Evolutionary conservation across 495 filamentous ascomycete species (phyloP).

Genomic region (Friedmanniomyces endolithicus): DNA sequence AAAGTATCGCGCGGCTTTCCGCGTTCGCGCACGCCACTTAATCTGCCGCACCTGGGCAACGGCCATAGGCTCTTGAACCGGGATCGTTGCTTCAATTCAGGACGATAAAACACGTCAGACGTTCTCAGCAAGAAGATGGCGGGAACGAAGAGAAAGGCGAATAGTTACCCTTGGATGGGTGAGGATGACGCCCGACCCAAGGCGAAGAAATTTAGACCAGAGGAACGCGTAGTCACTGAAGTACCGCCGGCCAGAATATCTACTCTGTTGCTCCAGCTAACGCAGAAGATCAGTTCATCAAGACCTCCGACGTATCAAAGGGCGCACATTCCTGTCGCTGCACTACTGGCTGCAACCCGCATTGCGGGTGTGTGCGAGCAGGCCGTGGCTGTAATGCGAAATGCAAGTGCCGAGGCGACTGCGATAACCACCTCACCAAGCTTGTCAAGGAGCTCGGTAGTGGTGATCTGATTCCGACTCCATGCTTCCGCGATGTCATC

Average conservation of each 20-base stretch:
- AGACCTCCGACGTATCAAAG: too few species aligned
- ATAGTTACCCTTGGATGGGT: background rate
- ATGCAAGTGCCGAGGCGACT: background rate
- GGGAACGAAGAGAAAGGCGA: background rate
- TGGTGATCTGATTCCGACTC: background rate
- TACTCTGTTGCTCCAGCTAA: too few species aligned
- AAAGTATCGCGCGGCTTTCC: too few species aligned
- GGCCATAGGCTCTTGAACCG: too few species aligned
- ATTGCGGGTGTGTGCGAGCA: background rate
- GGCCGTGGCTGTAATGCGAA: background rate
- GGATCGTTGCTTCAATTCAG: too few species aligned
- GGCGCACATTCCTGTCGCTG: background rate
- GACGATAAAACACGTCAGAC: too few species aligned
- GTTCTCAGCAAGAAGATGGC: too few species aligned
- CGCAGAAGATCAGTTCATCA: too few species aligned
- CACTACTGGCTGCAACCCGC: background rate
- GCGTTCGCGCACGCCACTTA: too few species aligned
- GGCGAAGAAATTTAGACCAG: background rate
- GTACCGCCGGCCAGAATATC: too few species aligned
- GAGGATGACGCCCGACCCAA: background rate
- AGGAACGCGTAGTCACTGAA: background rate
- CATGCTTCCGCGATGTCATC: background rate
- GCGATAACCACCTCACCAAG: background rate
- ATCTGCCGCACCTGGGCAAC: too few species aligned
- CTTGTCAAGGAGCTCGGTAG: background rate